A percentile compares a stretch with the other conserved stretches of the same genome.
These are phyloP conservation scores for Fraxinus ornus DNA, from an alignment of 305 asterid genomes.

Conservation along the genomic window DNA sequence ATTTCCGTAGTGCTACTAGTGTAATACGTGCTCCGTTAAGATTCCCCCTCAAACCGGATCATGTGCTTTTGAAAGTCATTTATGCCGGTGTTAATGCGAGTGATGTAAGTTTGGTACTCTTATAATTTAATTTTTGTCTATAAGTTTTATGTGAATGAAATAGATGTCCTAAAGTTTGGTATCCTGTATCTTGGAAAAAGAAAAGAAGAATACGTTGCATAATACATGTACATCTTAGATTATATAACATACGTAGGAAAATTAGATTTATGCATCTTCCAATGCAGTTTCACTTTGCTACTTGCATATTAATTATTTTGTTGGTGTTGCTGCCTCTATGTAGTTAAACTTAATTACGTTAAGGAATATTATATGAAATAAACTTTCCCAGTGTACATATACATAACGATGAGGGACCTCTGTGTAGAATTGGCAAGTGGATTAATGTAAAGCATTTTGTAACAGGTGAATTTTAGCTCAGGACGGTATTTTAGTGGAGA, in stretches of 20 bases:
- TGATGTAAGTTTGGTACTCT: conserved; percentile 66
- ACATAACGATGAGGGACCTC: neutral
- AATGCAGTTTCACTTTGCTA: neutral
- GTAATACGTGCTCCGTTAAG: conserved; percentile 58
- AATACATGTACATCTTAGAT: neutral
- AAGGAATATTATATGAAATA: neutral
- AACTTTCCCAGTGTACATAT: neutral
- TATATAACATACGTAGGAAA: neutral
- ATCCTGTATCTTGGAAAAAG: neutral
- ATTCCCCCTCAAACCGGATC: conserved; percentile 71
- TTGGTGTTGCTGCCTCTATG: conserved; percentile 19
- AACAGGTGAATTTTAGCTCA: conserved; percentile 96
- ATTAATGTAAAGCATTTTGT: conserved; percentile 24
- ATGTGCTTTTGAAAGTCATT: conserved; percentile 81
- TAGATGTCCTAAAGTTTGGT: neutral
- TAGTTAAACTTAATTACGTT: neutral
- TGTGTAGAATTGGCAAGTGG: conserved; percentile 14
- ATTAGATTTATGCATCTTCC: neutral
- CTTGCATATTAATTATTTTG: neutral
- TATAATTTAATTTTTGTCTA: neutral
- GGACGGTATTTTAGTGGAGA: conserved; percentile 88
- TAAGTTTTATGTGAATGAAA: neutral
- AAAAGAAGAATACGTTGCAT: neutral
- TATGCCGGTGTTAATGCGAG: conserved; percentile 99
- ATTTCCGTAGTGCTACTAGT: conserved; percentile 76